Percentiles rank a stretch among this genome's conserved stretches.
Evolutionary conservation across 2,329 filamentous ascomycete genomes (phyloP).

Genomic region (Huntiella savannae): DNA sequence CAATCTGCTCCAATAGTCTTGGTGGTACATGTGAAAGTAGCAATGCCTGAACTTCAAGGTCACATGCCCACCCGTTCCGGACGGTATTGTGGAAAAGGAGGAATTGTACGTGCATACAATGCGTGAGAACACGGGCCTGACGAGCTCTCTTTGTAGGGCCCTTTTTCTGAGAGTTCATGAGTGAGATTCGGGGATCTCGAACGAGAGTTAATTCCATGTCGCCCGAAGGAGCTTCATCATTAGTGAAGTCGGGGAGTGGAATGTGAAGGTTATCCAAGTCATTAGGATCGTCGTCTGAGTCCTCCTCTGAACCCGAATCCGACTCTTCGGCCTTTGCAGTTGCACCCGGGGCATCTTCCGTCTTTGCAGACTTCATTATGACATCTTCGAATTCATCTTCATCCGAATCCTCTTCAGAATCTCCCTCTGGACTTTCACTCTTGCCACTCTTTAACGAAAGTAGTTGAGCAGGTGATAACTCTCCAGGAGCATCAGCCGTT

Average conservation of each 20-base stretch:
- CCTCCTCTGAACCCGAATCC: constrained; percentile 21
- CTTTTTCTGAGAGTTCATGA: constrained; percentile 52
- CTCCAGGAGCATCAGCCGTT: constrained; percentile 17
- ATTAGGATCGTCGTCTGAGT: constrained; percentile 42
- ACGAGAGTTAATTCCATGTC: constrained; percentile 58
- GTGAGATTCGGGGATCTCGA: constrained; percentile 36
- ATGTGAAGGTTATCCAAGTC: constrained; percentile 46
- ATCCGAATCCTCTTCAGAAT: constrained; percentile 27
- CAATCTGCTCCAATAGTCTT: constrained; percentile 50
- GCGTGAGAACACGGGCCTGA: constrained; percentile 56
- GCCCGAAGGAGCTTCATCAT: constrained; percentile 32
- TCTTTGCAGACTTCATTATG: constrained; percentile 14
- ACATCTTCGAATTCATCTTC: constrained; percentile 23
- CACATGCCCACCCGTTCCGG: constrained; percentile 68
- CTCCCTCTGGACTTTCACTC: constrained; percentile 23
- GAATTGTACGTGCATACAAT: constrained; percentile 74
- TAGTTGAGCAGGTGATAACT: neutral
- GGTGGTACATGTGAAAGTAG: constrained; percentile 55
- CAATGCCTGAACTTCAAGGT: constrained; percentile 54
- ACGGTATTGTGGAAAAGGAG: constrained; percentile 80
- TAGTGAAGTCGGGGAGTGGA: constrained; percentile 19
- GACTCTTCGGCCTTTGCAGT: constrained; percentile 13
- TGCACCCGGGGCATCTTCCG: neutral
- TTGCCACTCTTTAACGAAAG: constrained; percentile 16
- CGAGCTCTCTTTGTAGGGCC: constrained; percentile 73